Percentiles rank a stretch among this genome's conserved stretches.
phyloP scores from a whole-genome alignment of 257 asterid species.

The Echium plantagineum region DNA sequence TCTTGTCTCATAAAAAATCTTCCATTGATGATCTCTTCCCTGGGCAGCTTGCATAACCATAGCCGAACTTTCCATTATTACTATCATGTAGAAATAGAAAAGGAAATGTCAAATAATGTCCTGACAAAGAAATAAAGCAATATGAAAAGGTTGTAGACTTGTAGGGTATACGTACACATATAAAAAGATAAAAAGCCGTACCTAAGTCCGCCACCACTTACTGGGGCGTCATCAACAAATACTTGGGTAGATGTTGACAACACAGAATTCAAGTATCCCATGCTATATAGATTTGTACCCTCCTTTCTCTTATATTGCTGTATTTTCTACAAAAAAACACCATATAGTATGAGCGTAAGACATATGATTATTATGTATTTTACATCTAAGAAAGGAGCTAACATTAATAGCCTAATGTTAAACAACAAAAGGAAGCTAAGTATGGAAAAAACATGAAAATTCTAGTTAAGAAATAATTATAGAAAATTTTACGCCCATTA shows the following conservation, averaged over 20 bases:
- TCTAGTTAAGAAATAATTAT: too few relatives aligned
- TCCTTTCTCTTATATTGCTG: background rate
- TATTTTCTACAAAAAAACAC: too few relatives aligned
- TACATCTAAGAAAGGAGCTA: background rate
- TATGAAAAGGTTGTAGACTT: background rate
- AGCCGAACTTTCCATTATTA: constrained; percentile 90
- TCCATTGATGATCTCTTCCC: constrained; percentile 99
- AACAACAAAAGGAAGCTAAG: too few relatives aligned
- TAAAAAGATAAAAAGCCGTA: constrained; percentile 14
- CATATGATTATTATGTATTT: too few relatives aligned
- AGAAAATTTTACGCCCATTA: too few relatives aligned
- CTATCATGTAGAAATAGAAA: constrained; percentile 29
- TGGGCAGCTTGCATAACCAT: constrained; percentile 93
- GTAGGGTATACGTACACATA: constrained; percentile 1
- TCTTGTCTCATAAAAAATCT: constrained; percentile 94
- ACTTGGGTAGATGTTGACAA: constrained; percentile 58
- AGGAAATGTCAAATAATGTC: constrained; percentile 9
- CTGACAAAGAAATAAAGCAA: background rate
- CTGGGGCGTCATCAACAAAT: constrained; percentile 69
- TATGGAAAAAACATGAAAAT: too few relatives aligned
- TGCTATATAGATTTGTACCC: constrained; percentile 6
- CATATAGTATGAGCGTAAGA: too few relatives aligned
- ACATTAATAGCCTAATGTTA: too few relatives aligned
- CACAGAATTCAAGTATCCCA: constrained; percentile 87
- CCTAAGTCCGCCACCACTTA: constrained; percentile 97